Evolutionary conservation across 768 basidiomycete genomes (phyloP).

Genomic region (Albatrellus ellisii): DNA sequence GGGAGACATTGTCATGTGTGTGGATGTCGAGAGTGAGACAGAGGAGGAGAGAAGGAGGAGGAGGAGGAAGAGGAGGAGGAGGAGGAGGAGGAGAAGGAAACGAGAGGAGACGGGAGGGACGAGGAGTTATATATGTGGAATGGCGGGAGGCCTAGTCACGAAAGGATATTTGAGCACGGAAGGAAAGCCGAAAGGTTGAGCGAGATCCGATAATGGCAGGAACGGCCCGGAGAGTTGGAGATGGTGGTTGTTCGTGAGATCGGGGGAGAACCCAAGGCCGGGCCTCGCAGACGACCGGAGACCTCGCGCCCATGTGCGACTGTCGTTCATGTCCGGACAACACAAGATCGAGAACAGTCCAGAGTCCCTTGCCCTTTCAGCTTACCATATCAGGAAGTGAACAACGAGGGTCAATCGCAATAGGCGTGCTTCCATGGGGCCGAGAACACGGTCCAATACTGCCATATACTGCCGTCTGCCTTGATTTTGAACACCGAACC

Average conservation of each 20-base stretch:
- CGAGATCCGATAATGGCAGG: slow-evolving; percentile 18
- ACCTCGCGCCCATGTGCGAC: no score
- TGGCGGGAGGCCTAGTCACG: slow-evolving; percentile 14
- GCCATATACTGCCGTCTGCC: no score
- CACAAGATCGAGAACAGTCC: no score
- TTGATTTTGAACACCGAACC: background rate
- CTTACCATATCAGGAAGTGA: slow-evolving; percentile 14
- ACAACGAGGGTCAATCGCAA: slow-evolving; percentile 4
- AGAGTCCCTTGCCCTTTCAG: background rate
- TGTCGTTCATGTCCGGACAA: no score
- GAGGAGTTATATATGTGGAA: slow-evolving; percentile 12
- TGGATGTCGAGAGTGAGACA: slow-evolving; percentile 8
- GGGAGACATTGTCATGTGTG: slow-evolving; percentile 14
- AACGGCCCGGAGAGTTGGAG: slow-evolving; percentile 17
- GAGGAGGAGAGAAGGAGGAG: slow-evolving; percentile 3
- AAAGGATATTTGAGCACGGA: slow-evolving; percentile 14
- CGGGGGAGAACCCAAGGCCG: background rate
- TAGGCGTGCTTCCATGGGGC: background rate
- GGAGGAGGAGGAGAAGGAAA: slow-evolving; percentile 4
- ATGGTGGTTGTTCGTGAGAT: slow-evolving; percentile 6
- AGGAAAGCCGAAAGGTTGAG: slow-evolving; percentile 14
- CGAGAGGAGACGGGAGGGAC: slow-evolving; percentile 5
- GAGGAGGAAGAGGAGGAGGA: background rate
- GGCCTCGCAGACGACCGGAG: background rate
- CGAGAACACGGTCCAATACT: background rate